phyloP scores from a whole-genome alignment of 768 basidiomycete genomes.

The Serendipita sp. region DNA sequence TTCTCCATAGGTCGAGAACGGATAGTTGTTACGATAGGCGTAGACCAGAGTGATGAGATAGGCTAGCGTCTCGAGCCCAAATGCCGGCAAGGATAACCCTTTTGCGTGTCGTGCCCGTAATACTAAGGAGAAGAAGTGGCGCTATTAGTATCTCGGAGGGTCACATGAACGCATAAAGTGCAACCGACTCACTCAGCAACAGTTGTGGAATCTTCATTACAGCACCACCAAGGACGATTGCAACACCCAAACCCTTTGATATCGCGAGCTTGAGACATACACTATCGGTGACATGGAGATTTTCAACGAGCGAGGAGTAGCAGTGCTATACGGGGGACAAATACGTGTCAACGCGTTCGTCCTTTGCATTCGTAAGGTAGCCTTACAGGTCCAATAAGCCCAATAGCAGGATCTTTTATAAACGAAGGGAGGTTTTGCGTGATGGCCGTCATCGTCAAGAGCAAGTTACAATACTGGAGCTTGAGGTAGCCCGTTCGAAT shows the following conservation, averaged over 20 bases:
- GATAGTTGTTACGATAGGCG: conserved; percentile 68
- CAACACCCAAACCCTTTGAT: conserved; percentile 84
- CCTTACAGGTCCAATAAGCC: conserved; percentile 66
- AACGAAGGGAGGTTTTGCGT: conserved; percentile 79
- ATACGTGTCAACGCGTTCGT: background rate
- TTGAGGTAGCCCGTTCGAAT: no score
- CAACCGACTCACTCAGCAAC: conserved; percentile 47
- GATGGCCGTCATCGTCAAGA: conserved; percentile 45
- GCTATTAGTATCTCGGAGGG: background rate
- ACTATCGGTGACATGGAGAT: conserved; percentile 59
- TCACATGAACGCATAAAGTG: background rate
- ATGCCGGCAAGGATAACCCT: conserved; percentile 75
- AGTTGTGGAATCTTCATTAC: conserved; percentile 96
- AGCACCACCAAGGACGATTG: conserved; percentile 79
- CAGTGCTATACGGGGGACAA: conserved; percentile 43
- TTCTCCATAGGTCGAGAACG: conserved; percentile 96
- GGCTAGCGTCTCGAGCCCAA: conserved; percentile 75
- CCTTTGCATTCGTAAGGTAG: background rate
- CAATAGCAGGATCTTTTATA: conserved; percentile 61
- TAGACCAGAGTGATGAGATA: conserved; percentile 85
- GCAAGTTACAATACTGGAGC: background rate
- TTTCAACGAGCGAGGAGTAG: conserved; percentile 74
- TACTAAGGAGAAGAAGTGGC: conserved; percentile 28
- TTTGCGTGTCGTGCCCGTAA: conserved; percentile 56
- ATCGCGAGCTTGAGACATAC: conserved; percentile 81